Evolutionary conservation across 225 moss, liverwort and hornwort species (phyloP).

Genomic region (Bryum argenteum): DNA sequence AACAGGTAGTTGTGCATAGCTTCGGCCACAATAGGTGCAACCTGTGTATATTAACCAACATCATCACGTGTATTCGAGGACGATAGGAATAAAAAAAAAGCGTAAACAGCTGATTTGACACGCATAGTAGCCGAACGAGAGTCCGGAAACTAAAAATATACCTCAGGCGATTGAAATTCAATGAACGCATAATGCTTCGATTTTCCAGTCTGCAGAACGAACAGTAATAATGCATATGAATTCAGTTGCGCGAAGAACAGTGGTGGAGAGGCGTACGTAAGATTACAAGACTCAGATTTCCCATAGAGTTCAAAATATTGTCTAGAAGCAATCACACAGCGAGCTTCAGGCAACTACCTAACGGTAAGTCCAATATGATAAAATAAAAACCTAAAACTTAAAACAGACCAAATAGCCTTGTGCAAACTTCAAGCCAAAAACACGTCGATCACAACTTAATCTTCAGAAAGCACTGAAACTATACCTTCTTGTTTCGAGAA

Average conservation of each 20-base stretch:
- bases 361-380: too few species aligned
- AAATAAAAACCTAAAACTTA: neutral
- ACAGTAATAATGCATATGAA: neutral
- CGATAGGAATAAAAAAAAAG: neutral
- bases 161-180: slow-evolving; percentile 84
- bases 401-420: neutral
- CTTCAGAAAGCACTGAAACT: neutral
- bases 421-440: neutral
- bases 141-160: slow-evolving; percentile 25
- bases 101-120: neutral
- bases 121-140: neutral
- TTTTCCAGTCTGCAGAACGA: slow-evolving; percentile 79
- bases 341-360: neutral
- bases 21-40: slow-evolving; percentile 92
- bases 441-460: neutral
- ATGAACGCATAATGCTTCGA: slow-evolving; percentile 96
- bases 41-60: slow-evolving; percentile 49
- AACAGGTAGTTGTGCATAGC: slow-evolving; percentile 94
- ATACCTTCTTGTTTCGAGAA: slow-evolving; percentile 90
- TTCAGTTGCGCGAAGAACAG: neutral
- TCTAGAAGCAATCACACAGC: neutral
- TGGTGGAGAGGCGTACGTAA: too few species aligned
- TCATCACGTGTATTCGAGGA: neutral
- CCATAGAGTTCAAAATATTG: neutral
- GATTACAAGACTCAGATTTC: neutral